Evolutionary conservation across 75 land plant genomes (phyloP).

Genomic region (Larix kaempferi): DNA sequence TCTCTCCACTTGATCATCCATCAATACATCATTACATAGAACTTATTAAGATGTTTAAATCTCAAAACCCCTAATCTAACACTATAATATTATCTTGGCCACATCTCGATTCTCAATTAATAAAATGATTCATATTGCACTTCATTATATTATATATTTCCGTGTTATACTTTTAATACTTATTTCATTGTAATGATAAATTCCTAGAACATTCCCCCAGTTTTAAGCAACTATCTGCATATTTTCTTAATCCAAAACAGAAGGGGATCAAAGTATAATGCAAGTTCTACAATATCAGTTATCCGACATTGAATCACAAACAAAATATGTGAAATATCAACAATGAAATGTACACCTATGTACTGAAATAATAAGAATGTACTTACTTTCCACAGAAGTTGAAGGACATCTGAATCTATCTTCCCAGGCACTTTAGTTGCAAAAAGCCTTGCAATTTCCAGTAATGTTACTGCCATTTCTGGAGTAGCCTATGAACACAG

Average conservation of each 20-base stretch:
- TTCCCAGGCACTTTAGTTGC: constrained; percentile 99
- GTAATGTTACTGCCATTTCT: constrained; percentile 97
- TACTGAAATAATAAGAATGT: background rate
- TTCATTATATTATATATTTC: no score
- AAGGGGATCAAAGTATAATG: background rate
- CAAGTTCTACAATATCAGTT: background rate
- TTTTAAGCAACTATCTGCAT: background rate
- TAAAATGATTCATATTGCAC: no score
- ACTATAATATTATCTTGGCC: no score
- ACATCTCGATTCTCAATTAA: no score
- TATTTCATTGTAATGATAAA: no score
- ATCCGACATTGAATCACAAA: no score
- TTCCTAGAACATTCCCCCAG: no score
- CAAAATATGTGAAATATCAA: background rate
- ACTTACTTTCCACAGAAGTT: constrained; percentile 97
- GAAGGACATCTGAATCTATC: constrained; percentile 98
- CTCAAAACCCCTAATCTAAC: no score
- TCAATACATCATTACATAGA: no score
- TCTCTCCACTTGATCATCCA: no score
- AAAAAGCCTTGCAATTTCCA: constrained; percentile 95
- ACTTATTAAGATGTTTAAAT: no score
- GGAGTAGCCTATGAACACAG: constrained; percentile 78
- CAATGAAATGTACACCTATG: background rate
- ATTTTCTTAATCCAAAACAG: background rate
- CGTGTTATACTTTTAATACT: no score